phyloP scores from a whole-genome alignment of 78 protist species.

The Carpediemonas membranifera region DNA sequence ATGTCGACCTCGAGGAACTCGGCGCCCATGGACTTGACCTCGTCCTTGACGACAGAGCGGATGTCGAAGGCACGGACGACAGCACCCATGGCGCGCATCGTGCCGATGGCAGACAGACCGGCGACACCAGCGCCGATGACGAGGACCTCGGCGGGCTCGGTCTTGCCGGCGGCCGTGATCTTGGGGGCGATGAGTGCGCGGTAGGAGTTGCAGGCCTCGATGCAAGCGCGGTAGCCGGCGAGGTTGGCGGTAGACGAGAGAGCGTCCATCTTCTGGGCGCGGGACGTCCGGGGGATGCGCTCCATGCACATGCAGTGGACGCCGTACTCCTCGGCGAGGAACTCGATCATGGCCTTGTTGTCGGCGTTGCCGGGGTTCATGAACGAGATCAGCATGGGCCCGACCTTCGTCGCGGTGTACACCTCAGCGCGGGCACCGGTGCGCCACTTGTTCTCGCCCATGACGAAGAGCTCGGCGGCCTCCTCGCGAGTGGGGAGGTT shows the following conservation, averaged over 20 bases:
- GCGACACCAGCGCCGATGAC: constrained; percentile 95
- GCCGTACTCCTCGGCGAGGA: no score
- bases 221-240: constrained; percentile 87
- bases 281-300: constrained; percentile 65
- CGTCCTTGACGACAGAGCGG: constrained; percentile 83
- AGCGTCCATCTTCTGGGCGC: constrained; percentile 85
- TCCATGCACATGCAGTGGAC: no score
- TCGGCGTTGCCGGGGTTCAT: no score
- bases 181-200: constrained; percentile 76
- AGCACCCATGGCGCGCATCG: constrained; percentile 65
- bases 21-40: constrained; percentile 85
- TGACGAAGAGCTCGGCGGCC: background rate
- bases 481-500: constrained; percentile 6
- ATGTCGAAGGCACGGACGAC: constrained; percentile 88
- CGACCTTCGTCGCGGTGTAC: background rate
- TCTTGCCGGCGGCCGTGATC: constrained; percentile 92
- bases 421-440: constrained; percentile 13
- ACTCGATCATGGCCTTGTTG: no score
- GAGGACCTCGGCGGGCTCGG: constrained; percentile 77
- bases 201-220: constrained; percentile 68
- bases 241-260: constrained; percentile 82
- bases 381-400: no score
- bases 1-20: constrained; percentile 78
- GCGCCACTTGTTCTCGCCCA: no score
- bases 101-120: constrained; percentile 81